Base-by-base conservation (phyloP, 1,139 yeast genomes). In the Yamadazyma pseudoaaseri region DNA sequence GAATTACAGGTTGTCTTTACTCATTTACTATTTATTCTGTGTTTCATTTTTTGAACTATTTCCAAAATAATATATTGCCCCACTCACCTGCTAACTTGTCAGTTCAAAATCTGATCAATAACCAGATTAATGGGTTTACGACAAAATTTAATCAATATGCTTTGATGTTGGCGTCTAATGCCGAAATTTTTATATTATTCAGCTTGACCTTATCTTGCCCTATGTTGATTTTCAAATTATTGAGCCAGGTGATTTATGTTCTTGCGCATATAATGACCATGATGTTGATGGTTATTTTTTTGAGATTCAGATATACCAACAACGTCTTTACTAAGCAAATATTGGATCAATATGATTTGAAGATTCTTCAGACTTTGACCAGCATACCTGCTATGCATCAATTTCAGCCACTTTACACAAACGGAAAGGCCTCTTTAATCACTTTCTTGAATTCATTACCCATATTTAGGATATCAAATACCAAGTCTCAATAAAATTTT, bases 21-120 rank as follows among this genome's bases (percentile, higher is more conserved):
- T 72, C 83, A 18, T 79, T 75, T 40, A 61, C 67, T 3, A 71
- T 79, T n/a, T 79, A 70, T 53, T 74, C 82, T 1, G 41, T 73
- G 3, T 79, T 79, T 61, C 85, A 79, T 55, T 58, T 71, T 16
- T 54, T 77, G 41, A 64, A 68, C 24, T 79, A 79, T 54, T 67
- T 75, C 51, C 72, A 67, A 34, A 46, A 51, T 29, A 54, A 58
- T 35, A 40, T 60, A 23, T 48, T 60, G 27, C 40, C 43, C 9
- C 42, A 50, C 11, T 45, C 52, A 13, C 52, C 62, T 7, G 30
- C 52, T 10, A 37, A 42, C 11, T 33, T 56, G 11, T 38, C 40
- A 6, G 21, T 39, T 6, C 58, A 60, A 40, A 60, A 57, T 33
- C 24, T 30, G 5, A 35, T 57, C 26, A 56, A 51, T 35, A 36